Conservation (phyloP, 2,329 filamentous ascomycete species). For the Xylariaceae sp. region DNA sequence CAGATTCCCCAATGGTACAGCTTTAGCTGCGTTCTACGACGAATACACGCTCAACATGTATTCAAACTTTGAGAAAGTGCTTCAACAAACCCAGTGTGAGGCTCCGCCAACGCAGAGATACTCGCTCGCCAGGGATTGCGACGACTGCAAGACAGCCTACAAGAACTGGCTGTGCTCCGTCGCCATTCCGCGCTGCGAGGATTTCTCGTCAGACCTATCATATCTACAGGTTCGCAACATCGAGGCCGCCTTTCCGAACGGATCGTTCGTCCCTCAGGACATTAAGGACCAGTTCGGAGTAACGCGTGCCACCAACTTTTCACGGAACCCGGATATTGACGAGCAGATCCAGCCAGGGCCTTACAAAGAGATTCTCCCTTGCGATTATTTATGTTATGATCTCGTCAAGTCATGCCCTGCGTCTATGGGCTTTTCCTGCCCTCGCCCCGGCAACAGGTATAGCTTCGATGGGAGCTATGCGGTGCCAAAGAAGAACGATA, state of each 20-base stretch:
- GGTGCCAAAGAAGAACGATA: slow-evolving; percentile 20
- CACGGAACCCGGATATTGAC: slow-evolving; percentile 73
- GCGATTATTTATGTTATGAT: slow-evolving; percentile 80
- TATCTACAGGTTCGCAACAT: slow-evolving; percentile 69
- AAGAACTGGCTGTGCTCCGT: slow-evolving; percentile 95
- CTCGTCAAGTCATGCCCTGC: slow-evolving; percentile 83
- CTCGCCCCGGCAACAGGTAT: slow-evolving; percentile 37
- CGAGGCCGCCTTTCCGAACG: slow-evolving; percentile 66
- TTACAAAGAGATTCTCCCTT: slow-evolving; percentile 90
- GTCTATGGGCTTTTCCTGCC: slow-evolving; percentile 71
- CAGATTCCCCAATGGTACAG: slow-evolving; percentile 54
- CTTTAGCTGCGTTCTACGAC: slow-evolving; percentile 74
- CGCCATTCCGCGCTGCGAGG: slow-evolving; percentile 85
- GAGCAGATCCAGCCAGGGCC: slow-evolving; percentile 70
- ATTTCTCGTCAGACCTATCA: slow-evolving; percentile 56
- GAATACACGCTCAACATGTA: slow-evolving; percentile 66
- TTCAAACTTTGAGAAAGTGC: slow-evolving; percentile 72
- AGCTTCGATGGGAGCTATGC: slow-evolving; percentile 48
- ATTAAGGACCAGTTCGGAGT: slow-evolving; percentile 24
- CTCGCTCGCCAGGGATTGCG: slow-evolving; percentile 73
- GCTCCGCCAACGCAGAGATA: slow-evolving; percentile 69
- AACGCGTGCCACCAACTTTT: slow-evolving; percentile 46
- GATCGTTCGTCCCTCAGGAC: slow-evolving; percentile 46
- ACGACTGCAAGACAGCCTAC: slow-evolving; percentile 75
- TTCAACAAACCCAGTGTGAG: slow-evolving; percentile 84